Base-by-base conservation (phyloP, 2,329 filamentous ascomycete species). In the Penicillium sp. region DNA sequence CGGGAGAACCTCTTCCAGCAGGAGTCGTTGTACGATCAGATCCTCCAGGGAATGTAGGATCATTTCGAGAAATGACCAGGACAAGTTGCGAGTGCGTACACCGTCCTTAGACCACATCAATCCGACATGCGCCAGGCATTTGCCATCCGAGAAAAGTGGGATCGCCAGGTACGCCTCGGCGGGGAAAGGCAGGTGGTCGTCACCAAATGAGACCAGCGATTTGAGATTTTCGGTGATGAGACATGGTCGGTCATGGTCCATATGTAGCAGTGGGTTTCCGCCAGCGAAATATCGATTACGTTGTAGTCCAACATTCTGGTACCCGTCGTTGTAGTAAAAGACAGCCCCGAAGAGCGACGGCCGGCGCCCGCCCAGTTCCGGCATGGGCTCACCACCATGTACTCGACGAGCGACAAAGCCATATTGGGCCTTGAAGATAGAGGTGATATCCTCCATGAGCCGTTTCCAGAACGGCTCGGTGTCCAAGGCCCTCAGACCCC, bases 201-300 rank as follows among this genome's bases (percentile, higher is more conserved):
- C 66, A 5, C 86, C 85, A 64, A 88, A 88, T 63, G 86, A 80
- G 49, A 85, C 82, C 68, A 88, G 84, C 5, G 85, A 82, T 55
- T 79, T 79, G 48, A 90, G 73, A 43, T 81, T 79, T 57, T 89
- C 84, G 0, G 88, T 86, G 22, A 91, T 85, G 58, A 90, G 75
- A 70, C 89, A 88, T 53, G 89, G 85, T 71, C 90, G 89, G 76
- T 90, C 87, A 70, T 90, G 85, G 65, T 84, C 86, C 88, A 90
- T 90, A 70, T 88, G 84, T 38, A 83, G 83, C 72, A 88, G 88
- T 4, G 88, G 87, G 63, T 86, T 86, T 25, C 82, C 85, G 65
- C 87, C 88, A 39, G 86, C 84, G 66, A 86, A 82, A 73, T 88
- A 89, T 63, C 86, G 85, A 75, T 89, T 83, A 62, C 82, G 82